A percentile compares a stretch with the other conserved stretches of the same genome.
Evolutionary conservation across 192 early-diverging fungal species (phyloP).

Genomic region (Entomortierella lignicola): DNA sequence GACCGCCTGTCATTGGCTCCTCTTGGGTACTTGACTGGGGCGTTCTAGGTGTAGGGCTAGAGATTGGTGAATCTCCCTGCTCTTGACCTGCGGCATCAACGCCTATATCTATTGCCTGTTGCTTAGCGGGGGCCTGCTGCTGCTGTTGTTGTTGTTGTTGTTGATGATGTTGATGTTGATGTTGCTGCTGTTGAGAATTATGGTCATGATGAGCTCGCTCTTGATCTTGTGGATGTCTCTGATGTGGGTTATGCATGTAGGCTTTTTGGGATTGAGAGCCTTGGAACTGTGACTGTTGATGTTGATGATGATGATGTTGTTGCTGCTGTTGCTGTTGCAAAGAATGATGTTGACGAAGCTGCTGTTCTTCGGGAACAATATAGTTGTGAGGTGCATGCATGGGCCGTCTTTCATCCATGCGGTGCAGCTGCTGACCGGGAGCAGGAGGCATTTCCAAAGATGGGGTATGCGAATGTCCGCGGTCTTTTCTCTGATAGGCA

Average conservation of each 20-base stretch:
- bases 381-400: constrained; percentile 1
- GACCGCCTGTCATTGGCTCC: constrained; percentile 15
- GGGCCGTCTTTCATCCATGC: constrained; percentile 28
- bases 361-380: not conserved
- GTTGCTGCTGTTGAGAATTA: constrained; percentile 15
- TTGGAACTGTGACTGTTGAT: constrained; percentile 15
- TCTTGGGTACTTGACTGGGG: constrained; percentile 27
- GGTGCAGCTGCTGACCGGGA: constrained; percentile 44
- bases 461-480: constrained; percentile 43
- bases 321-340: constrained; percentile 15
- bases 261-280: constrained; percentile 20
- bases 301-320: not conserved
- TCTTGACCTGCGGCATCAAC: constrained; percentile 8
- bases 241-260: constrained; percentile 5
- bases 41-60: constrained; percentile 42
- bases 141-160: constrained; percentile 16
- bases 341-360: constrained; percentile 3
- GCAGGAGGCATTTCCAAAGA: constrained; percentile 50
- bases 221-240: constrained; percentile 14
- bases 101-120: not conserved
- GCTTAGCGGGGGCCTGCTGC: constrained; percentile 9
- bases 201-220: constrained; percentile 22
- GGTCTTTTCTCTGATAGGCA: constrained; percentile 18
- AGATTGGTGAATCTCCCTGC: constrained; percentile 39
- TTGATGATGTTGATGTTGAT: not conserved